A percentile compares a stretch with the other conserved stretches of the same genome.
Evolutionary conservation across 2,329 filamentous ascomycete species (phyloP).

Genomic region (Talaromyces sp.): DNA sequence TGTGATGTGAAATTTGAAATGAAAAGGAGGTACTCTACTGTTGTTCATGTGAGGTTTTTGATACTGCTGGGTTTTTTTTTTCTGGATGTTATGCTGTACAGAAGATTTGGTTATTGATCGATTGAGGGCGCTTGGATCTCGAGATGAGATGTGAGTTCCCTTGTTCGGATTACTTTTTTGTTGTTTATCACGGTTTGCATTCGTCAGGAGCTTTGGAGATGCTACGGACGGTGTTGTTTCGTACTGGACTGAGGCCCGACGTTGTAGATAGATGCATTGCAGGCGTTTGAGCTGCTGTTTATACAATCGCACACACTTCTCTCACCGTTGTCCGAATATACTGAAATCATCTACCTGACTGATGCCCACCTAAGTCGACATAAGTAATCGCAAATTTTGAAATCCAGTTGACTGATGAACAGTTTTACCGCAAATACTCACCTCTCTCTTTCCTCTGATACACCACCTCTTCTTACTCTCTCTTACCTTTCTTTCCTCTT

Average conservation of each 20-base stretch:
- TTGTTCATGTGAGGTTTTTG: slow-evolving; percentile 5
- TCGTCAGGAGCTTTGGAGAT: slow-evolving; percentile 10
- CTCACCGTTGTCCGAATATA: not conserved
- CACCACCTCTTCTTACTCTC: no score
- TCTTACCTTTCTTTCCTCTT: not conserved
- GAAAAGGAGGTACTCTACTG: slow-evolving; percentile 10
- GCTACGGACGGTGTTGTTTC: slow-evolving; percentile 10
- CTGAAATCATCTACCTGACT: not conserved
- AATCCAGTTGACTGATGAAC: not conserved
- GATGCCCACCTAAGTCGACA: not conserved
- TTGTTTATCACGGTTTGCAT: slow-evolving; percentile 9
- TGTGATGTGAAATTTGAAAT: slow-evolving; percentile 5
- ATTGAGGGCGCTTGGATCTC: not conserved
- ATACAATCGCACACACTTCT: not conserved
- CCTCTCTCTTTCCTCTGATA: no score
- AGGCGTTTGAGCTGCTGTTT: slow-evolving; percentile 12
- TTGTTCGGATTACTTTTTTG: slow-evolving; percentile 2
- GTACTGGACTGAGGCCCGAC: slow-evolving; percentile 10
- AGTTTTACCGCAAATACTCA: not conserved
- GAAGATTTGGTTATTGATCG: not conserved
- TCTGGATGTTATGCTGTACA: slow-evolving; percentile 4
- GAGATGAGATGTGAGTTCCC: not conserved
- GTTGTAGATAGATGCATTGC: slow-evolving; percentile 14
- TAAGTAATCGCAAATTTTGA: not conserved
- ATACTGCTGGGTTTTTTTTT: slow-evolving; percentile 3